Base-by-base conservation (phyloP, 768 basidiomycete species). In the Coprinopsis sp. region DNA sequence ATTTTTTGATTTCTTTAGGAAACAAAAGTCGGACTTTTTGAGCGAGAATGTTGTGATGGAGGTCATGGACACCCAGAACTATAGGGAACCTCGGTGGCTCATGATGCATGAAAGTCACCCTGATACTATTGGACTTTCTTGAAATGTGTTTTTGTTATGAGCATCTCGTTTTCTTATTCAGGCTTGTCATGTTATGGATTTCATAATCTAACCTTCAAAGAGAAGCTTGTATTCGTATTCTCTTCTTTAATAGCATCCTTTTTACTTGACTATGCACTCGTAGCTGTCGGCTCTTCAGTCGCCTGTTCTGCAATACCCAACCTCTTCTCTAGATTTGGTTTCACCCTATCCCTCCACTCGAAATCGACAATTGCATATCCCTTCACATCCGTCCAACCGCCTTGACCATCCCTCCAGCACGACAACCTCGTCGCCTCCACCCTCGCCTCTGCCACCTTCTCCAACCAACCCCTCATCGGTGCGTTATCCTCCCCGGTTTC, bases 381-480 rank as follows among this genome's bases (percentile, higher is more conserved):
- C 27, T 49, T 62, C 5, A 68, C 71, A 57, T 74, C 67, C 14
- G 54, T 55, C 47, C 65, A 73, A 27, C 58, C 54, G 25, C 71
- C 66, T 37, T 64, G 52, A 1, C 49, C 43, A 39, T 65, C 63
- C 37, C 58, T 62, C 75, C 76, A 76, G n/a, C 54, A 59, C 14
- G 72, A 69, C 46, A 67, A 65, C 47, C 61, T 59, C 33, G 54
- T 51, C 5, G 61, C 68, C 48, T 76, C 74, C 54, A 70, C 48
- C 28, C 61, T 63, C 18, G 67, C 64, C 6, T 65, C 68, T 11
- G 65, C 65, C 16, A 68, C 62, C 13, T 63, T 65, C 48, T 74
- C 72, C 37, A 77, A 51, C 74, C 74, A 78, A 12, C 58, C 57
- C 16, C 68, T 62, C 74, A 77, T 76, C 0, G 60, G 60, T 22